Evolutionary conservation across 257 asterid species (phyloP).

Genomic region (Salvia miltiorrhiza): DNA sequence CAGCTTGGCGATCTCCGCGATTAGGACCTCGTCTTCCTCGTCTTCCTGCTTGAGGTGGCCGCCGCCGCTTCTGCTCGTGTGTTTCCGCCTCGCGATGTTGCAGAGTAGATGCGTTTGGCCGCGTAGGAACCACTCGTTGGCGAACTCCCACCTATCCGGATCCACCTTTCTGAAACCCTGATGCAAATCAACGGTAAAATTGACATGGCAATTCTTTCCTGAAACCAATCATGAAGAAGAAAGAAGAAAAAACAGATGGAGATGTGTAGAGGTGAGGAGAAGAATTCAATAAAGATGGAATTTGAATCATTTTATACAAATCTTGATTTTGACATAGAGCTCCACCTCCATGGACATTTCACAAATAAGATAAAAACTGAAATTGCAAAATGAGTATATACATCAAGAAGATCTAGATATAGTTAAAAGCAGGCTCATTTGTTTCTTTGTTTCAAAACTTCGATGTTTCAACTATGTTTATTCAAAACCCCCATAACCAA

Average conservation of each 20-base stretch:
- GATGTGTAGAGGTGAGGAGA: not conserved
- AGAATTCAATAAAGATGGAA: not conserved
- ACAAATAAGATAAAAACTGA: not conserved
- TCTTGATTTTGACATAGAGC: not conserved
- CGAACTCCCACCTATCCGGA: conserved; percentile 90
- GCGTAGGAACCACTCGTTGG: conserved; percentile 81
- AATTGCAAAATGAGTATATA: not conserved
- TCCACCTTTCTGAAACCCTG: conserved; percentile 89
- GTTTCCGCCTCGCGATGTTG: conserved; percentile 63
- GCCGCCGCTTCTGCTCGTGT: conserved; percentile 10
- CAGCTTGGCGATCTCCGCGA: conserved; percentile 37
- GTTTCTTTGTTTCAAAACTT: not conserved
- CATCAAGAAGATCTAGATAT: no score
- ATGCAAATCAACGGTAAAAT: conserved; percentile 1
- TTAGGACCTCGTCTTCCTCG: conserved; percentile 27
- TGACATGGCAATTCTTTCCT: not conserved
- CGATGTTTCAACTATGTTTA: not conserved
- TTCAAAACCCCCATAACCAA: not conserved
- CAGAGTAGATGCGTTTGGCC: conserved; percentile 67
- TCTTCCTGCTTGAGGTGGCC: conserved; percentile 13
- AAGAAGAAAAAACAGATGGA: not conserved
- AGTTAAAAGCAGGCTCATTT: not conserved
- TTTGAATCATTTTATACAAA: not conserved
- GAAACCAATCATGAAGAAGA: not conserved
- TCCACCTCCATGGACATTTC: not conserved